Percentiles rank a stretch among this genome's conserved stretches.
These are phyloP conservation scores for Suhomyces guaymorum DNA, from an alignment of 1,139 yeast species.

Conservation along the genomic window DNA sequence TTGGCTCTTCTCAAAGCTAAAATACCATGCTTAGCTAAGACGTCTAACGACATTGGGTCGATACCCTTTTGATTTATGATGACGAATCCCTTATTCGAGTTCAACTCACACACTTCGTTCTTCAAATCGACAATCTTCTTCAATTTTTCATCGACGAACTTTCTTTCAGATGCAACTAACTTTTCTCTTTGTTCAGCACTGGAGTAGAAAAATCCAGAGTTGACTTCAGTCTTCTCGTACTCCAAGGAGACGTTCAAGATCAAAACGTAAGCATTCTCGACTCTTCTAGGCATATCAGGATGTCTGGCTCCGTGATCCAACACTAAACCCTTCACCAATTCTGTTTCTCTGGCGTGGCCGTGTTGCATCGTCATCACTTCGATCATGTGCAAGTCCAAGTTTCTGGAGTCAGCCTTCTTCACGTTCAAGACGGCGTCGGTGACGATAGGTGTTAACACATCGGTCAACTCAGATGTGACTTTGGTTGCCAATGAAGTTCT, in stretches of 20 bases:
- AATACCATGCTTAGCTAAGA: constrained; percentile 89
- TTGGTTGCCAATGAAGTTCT: constrained; percentile 87
- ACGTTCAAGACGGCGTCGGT: constrained; percentile 94
- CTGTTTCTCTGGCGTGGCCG: constrained; percentile 80
- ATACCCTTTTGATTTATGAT: constrained; percentile 98
- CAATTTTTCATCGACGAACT: constrained; percentile 91
- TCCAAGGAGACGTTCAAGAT: constrained; percentile 93
- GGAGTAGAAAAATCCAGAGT: constrained; percentile 93
- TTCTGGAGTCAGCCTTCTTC: constrained; percentile 47
- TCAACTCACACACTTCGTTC: constrained; percentile 83
- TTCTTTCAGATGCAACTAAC: constrained; percentile 89
- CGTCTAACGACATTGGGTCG: constrained; percentile 96
- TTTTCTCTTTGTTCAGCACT: constrained; percentile 95
- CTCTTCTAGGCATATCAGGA: constrained; percentile 96
- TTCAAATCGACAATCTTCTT: constrained; percentile 89
- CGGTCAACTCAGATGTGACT: constrained; percentile 72
- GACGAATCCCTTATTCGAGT: constrained; percentile 78
- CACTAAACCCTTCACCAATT: constrained; percentile 83
- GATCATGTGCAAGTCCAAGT: constrained; percentile 91
- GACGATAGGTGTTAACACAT: constrained; percentile 86
- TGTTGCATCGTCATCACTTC: constrained; percentile 99
- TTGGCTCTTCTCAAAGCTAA: constrained; percentile 96
- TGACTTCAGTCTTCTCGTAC: constrained; percentile 97
- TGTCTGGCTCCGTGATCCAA: constrained; percentile 98
- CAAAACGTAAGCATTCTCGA: constrained; percentile 79